Percentiles rank a stretch among this genome's conserved stretches.
phyloP scores from a whole-genome alignment of 2,329 filamentous ascomycete genomes.

The Corynespora cassiicola region DNA sequence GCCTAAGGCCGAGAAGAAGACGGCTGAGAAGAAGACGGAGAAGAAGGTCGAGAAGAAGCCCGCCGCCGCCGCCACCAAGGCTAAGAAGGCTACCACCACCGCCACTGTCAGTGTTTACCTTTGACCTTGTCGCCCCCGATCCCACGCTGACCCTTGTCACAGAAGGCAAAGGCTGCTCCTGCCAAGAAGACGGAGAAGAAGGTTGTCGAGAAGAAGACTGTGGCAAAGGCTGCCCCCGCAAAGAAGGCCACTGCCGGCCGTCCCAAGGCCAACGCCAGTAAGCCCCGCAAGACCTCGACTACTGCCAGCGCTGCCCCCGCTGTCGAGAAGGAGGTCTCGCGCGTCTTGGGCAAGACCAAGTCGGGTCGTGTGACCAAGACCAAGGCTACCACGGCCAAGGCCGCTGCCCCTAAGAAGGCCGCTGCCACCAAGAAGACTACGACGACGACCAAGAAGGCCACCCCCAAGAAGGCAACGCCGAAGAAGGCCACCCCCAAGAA shows the following conservation, averaged over 20 bases:
- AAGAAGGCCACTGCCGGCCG: conserved; percentile 39
- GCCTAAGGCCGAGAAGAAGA: conserved; percentile 23
- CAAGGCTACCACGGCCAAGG: conserved; percentile 53
- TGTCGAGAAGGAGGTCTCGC: conserved; percentile 70
- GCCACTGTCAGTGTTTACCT: conserved; percentile 24
- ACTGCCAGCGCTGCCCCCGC: conserved; percentile 59
- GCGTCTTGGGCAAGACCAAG: conserved; percentile 81
- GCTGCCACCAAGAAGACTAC: conserved; percentile 46
- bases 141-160: conserved; percentile 16
- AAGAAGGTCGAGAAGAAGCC: conserved; percentile 6
- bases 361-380: conserved; percentile 83
- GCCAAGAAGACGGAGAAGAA: conserved; percentile 31
- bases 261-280: conserved; percentile 56
- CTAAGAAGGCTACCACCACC: conserved; percentile 35
- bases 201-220: conserved; percentile 51
- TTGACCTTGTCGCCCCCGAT: neutral
- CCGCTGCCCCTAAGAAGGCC: conserved; percentile 44
- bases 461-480: conserved; percentile 51
- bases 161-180: conserved; percentile 36
- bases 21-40: conserved; percentile 25
- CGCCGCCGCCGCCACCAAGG: conserved; percentile 21
- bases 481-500: conserved; percentile 55
- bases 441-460: conserved; percentile 41
- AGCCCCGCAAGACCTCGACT: conserved; percentile 51
- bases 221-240: conserved; percentile 51